Conservation (phyloP, 2,329 filamentous ascomycete genomes). For the Neoarthrinium moseri region DNA sequence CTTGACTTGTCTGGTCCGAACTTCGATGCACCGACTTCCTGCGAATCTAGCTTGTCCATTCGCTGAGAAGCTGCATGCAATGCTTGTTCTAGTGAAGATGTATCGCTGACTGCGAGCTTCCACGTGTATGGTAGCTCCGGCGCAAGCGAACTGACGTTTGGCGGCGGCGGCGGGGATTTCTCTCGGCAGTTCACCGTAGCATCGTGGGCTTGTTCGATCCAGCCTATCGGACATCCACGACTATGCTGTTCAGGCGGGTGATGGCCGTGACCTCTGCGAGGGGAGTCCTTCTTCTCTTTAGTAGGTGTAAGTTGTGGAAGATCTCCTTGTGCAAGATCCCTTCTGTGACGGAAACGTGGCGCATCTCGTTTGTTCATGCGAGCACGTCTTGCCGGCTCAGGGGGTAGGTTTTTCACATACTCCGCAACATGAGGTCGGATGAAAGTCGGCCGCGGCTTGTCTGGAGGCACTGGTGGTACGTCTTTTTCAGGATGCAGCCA, state of each 20-base stretch:
- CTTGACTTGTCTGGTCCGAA: slow-evolving; percentile 5
- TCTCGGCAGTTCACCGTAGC: neutral
- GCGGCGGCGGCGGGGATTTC: neutral
- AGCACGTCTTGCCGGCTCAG: neutral
- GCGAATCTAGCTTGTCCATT: slow-evolving; percentile 20
- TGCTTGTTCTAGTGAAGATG: slow-evolving; percentile 30
- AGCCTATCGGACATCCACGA: neutral
- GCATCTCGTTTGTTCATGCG: neutral
- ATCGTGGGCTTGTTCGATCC: neutral
- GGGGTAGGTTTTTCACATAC: neutral
- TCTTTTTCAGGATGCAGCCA: neutral
- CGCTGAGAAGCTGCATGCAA: slow-evolving; percentile 26
- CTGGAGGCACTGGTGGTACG: neutral
- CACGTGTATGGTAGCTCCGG: slow-evolving; percentile 28
- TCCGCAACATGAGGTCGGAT: slow-evolving; percentile 3
- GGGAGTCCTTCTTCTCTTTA: neutral
- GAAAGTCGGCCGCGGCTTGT: neutral
- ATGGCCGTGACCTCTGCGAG: neutral
- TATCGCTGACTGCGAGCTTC: slow-evolving; percentile 21
- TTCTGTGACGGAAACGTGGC: neutral
- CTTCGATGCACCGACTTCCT: slow-evolving; percentile 5
- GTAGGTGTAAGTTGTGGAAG: neutral
- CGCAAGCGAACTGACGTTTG: neutral
- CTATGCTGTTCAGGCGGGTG: neutral
- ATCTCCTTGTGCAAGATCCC: neutral